Evolutionary conservation across 2,329 filamentous ascomycete genomes (phyloP).

Genomic region (Penicillium sp.): DNA sequence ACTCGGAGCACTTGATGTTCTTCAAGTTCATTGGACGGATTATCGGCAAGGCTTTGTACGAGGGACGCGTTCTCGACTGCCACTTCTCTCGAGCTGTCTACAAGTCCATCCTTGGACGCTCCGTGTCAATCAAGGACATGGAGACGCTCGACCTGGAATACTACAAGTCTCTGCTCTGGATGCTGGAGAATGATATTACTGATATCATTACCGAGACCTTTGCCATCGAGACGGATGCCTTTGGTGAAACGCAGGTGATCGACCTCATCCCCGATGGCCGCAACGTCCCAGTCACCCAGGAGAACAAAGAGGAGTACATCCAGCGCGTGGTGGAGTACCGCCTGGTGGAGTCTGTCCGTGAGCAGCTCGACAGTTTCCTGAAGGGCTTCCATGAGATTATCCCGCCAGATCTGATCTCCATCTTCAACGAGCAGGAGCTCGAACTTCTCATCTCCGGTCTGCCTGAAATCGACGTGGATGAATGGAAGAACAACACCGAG

Average conservation of each 20-base stretch:
- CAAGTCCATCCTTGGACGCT: constrained; percentile 91
- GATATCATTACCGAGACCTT: constrained; percentile 97
- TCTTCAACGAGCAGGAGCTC: constrained; percentile 97
- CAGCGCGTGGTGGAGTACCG: constrained; percentile 91
- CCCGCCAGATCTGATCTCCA: constrained; percentile 84
- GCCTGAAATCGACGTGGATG: constrained; percentile 94
- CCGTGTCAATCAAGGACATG: constrained; percentile 98
- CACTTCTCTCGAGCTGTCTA: constrained; percentile 99
- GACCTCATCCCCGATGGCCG: constrained; percentile 84
- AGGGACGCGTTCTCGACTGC: constrained; percentile 91
- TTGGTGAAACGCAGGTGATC: constrained; percentile 80
- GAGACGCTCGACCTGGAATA: constrained; percentile 97
- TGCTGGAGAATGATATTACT: constrained; percentile 96
- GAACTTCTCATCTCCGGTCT: constrained; percentile 94
- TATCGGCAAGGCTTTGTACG: constrained; percentile 96
- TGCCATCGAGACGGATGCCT: constrained; percentile 87
- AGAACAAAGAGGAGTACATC: constrained; percentile 98
- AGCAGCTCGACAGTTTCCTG: constrained; percentile 90
- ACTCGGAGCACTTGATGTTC: constrained; percentile 92
- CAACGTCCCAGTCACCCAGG: constrained; percentile 89
- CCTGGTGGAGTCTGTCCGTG: constrained; percentile 83
- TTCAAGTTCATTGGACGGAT: constrained; percentile 99
- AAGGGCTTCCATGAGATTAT: constrained; percentile 97
- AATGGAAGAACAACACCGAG: constrained; percentile 98
- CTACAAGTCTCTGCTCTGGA: constrained; percentile 98